Evolutionary conservation across 2,329 filamentous ascomycete genomes (phyloP), one percentile per base, ranked within the genome.

Genomic region (Talaromyces sp.): DNA sequence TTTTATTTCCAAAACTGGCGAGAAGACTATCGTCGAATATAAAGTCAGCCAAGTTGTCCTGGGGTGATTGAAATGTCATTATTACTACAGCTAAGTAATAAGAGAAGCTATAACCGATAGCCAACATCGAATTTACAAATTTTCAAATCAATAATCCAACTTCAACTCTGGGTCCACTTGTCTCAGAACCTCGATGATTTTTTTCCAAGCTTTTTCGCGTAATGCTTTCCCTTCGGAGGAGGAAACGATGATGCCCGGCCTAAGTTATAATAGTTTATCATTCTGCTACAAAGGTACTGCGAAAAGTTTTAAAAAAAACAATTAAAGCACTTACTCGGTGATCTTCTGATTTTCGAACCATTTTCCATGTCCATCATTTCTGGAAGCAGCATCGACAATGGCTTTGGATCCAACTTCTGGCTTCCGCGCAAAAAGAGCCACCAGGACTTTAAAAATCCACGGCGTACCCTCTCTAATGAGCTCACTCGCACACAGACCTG

Each of bases 11-110:
- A 69, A 74, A 62, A 67, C 70, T 61, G 75, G 69, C 19, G 71
- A 75, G 63, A 67, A 69, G 0, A 56, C 72, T 4, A 66, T 75
- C 35, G 75, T 78, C 19, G 76, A 79, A 64, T 79, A 79, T 62
- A 73, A 73, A 51, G 71, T 79, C 59, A 74, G 76, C 63, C 70
- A 74, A 66, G 73, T 76, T 52, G 57, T 69, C 54, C 62, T 67
- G 41, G 67, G 62, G 21, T 70, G 58, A 63, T 14, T 27, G 2
- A 7, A 31, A 17, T 9, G 27, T 10, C n/a, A 26, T 50, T 21
- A 19, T 51, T 38, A 52, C 17, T 53, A 43, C 46, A 6, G 17
- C 14, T 17, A 21, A 14, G 27, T n/a, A 29, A 32, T 6, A 10
- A 35, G 27, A 54, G 17, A 21, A 21, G 10, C 11, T 14, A 14